These are phyloP conservation scores for Narthecium ossifragum DNA, from an alignment of 106 monocot genomes.

Conservation along the genomic window DNA sequence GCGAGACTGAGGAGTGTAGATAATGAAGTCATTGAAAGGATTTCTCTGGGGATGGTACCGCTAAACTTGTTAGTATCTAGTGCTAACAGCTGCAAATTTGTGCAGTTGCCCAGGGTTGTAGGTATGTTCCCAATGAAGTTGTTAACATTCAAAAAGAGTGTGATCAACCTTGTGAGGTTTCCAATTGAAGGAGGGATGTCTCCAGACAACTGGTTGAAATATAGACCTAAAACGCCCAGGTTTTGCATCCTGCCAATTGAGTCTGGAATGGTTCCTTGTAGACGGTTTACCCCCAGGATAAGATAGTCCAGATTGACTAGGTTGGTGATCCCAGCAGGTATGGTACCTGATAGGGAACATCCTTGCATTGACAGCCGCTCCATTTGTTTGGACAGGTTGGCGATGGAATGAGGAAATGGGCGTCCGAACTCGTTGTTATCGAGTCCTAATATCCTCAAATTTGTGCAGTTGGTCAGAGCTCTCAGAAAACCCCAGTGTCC, in stretches of 20 bases:
- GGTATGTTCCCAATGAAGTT: constrained; percentile 7
- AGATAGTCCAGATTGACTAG: neutral
- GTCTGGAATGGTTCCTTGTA: constrained; percentile 5
- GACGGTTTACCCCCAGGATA: neutral
- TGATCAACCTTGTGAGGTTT: neutral
- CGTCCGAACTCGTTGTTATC: constrained; percentile 6
- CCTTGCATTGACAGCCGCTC: neutral
- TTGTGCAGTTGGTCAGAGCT: constrained; percentile 3
- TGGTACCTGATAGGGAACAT: constrained; percentile 3
- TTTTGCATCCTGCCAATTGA: constrained; percentile 4
- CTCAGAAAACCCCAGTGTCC: constrained; percentile 5
- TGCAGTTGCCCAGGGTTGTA: neutral
- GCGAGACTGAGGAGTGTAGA: neutral
- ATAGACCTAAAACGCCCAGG: neutral
- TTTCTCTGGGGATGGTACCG: neutral
- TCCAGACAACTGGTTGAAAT: neutral
- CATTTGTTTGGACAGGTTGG: neutral
- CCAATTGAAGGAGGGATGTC: constrained; percentile 4
- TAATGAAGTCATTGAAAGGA: constrained; percentile 4
- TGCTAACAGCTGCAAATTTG: neutral
- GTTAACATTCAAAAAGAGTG: constrained; percentile 1
- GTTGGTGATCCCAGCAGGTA: constrained; percentile 1
- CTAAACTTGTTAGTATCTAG: constrained; percentile 3
- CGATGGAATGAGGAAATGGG: neutral
- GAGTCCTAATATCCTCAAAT: neutral